These are phyloP conservation scores for Sarocladium kiliense DNA, from an alignment of 2,329 filamentous ascomycete genomes.

Conservation along the genomic window DNA sequence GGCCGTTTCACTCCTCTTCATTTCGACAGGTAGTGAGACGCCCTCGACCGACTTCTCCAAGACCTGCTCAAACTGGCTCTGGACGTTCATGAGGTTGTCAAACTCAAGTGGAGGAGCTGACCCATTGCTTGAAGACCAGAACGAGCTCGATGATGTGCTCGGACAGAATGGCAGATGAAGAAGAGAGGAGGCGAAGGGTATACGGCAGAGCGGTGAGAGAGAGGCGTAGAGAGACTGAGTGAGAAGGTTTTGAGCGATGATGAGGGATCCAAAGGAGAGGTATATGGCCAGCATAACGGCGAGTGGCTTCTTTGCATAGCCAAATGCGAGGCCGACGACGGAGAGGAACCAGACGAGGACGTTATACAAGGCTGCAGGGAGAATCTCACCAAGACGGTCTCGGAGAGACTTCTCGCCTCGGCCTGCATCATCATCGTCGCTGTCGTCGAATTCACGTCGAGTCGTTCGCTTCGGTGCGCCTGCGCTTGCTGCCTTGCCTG, in stretches of 20 bases:
- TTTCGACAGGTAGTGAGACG: constrained; percentile 66
- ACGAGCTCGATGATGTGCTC: constrained; percentile 8
- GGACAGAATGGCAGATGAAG: constrained; percentile 62
- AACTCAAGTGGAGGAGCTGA: constrained; percentile 51
- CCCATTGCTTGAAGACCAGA: constrained; percentile 20
- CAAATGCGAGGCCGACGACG: constrained; percentile 53
- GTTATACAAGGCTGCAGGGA: constrained; percentile 34
- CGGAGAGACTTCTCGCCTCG: constrained; percentile 15
- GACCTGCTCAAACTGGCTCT: constrained; percentile 72
- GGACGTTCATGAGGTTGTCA: constrained; percentile 67
- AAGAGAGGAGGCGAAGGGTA: constrained; percentile 59
- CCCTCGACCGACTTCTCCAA: constrained; percentile 62
- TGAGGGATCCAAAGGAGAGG: constrained; percentile 51
- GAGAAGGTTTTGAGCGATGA: constrained; percentile 57
- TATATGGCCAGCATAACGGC: constrained; percentile 58
- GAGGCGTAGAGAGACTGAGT: constrained; percentile 56
- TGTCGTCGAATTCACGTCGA: constrained; percentile 6
- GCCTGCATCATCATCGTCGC: constrained; percentile 13
- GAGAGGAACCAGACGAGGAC: constrained; percentile 45
- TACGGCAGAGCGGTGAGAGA: constrained; percentile 62
- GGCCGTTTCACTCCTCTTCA: constrained; percentile 71
- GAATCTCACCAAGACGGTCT: constrained; percentile 27
- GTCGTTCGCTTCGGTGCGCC: neutral
- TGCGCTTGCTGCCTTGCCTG: neutral
- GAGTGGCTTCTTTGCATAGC: constrained; percentile 59